Base-by-base conservation (phyloP, 768 basidiomycete species). In the Lentinula edodes region DNA sequence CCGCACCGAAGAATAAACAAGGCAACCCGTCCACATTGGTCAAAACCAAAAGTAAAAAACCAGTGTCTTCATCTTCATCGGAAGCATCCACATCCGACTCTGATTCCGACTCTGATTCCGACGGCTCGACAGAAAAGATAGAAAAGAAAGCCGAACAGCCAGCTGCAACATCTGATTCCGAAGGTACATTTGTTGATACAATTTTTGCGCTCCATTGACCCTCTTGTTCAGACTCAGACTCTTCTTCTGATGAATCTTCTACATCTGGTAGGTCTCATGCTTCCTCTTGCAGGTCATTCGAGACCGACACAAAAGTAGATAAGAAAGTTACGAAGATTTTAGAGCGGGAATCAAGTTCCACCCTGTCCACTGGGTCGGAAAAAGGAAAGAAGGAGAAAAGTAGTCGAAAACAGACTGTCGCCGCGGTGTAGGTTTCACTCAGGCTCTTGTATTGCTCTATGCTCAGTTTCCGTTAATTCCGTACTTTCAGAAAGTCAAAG, bases 71-170 rank as follows among this genome's bases (percentile, higher is more conserved):
- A 10, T 32, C 41, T 10, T 56, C 55, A 32, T 56, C 53, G 6
- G 35, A 18, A 8, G 53, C 18, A n/a, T 57, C 55, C 32, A 6
- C 7, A 34, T 61, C 43, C 20, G 39, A 38, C 41, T 18, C 56
- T 15, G 52, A 55, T 34, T 61, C 43, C 20, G 39, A 38, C 41
- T 18, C 56, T 15, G 52, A 55, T 34, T 67, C 65, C 16, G 64
- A 62, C 20, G 45, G 41, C 32, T 20, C 39, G 7, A 13, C n/a
- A 15, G 46, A 48, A 48, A 9, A 48, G 20, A 20, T n/a, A 18
- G 16, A 20, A 23, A n/a, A 48, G 46, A 18, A 48, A 48, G 6
- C 9, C 18, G 20, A 48, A 48, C 8, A 18, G 18, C 8, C n/a
- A 28, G 10, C 46, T 20, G 16, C 46, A 48, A 23, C 6, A 4